Percentiles rank a stretch among this genome's conserved stretches.
Evolutionary conservation across 164 flowering plant species (phyloP).

Genomic region (Kingdonia uniflora): DNA sequence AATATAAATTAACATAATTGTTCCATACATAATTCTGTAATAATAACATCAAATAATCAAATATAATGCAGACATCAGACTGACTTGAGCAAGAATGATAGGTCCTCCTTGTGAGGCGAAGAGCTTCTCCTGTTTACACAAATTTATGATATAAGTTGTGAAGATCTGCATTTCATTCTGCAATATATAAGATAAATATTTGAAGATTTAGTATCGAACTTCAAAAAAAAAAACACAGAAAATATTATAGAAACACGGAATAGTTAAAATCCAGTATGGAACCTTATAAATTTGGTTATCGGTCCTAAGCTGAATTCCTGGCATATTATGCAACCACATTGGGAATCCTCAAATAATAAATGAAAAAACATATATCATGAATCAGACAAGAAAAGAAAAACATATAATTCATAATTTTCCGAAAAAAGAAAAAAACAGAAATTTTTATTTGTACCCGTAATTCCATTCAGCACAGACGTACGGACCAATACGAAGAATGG

Average conservation of each 20-base stretch:
- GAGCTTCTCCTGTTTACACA: constrained; percentile 8
- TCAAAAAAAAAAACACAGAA: not conserved
- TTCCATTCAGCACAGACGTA: constrained; percentile 82
- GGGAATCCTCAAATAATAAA: constrained; percentile 8
- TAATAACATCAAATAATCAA: too few relatives aligned
- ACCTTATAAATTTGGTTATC: constrained; percentile 7
- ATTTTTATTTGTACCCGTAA: constrained; percentile 36
- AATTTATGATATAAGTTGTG: constrained; percentile 8
- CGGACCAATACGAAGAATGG: constrained; percentile 60
- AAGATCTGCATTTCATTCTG: constrained; percentile 15
- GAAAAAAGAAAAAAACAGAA: too few relatives aligned
- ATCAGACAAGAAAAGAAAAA: not conserved
- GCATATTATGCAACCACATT: constrained; percentile 12
- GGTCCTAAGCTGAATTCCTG: constrained; percentile 7
- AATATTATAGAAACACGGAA: not conserved
- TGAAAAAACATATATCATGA: not conserved
- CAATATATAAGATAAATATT: not conserved
- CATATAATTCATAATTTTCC: not conserved
- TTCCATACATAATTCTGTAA: too few relatives aligned
- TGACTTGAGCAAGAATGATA: too few relatives aligned
- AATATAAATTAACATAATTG: too few relatives aligned
- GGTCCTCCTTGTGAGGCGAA: constrained; percentile 16
- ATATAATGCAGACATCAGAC: too few relatives aligned
- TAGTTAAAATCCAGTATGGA: not conserved
- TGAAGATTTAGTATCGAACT: not conserved